Evolutionary conservation across 441 rosid genomes (phyloP).

Genomic region (Populus hybrid): DNA sequence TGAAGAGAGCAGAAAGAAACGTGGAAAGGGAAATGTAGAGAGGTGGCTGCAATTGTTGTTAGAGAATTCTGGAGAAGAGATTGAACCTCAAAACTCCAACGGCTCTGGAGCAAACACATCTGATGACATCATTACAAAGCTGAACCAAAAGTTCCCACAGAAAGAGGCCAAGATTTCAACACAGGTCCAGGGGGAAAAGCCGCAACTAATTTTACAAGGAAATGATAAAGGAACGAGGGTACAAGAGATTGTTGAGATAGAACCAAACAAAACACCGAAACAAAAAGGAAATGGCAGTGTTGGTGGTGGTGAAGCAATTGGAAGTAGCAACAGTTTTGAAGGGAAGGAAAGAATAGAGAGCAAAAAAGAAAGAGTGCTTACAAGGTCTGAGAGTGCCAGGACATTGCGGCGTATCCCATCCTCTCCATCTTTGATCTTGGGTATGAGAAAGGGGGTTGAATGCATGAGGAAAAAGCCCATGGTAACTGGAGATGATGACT

Average conservation of each 20-base stretch:
- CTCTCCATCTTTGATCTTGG: slow-evolving; percentile 64
- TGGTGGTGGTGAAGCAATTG: slow-evolving; percentile 23
- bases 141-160: slow-evolving; percentile 56
- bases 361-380: slow-evolving; percentile 46
- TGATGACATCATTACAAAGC: slow-evolving; percentile 52
- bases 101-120: slow-evolving; percentile 29
- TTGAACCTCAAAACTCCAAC: slow-evolving; percentile 30
- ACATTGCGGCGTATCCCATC: slow-evolving; percentile 76
- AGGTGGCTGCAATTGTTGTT: slow-evolving; percentile 86
- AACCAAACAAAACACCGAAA: background rate
- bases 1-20: slow-evolving; percentile 62
- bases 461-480: slow-evolving; percentile 76
- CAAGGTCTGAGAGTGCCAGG: slow-evolving; percentile 83
- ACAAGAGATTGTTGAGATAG: slow-evolving; percentile 29
- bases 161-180: slow-evolving; percentile 23
- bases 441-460: slow-evolving; percentile 78
- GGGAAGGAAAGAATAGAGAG: slow-evolving; percentile 39
- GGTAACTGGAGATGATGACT: slow-evolving; percentile 55
- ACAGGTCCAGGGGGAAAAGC: background rate
- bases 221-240: slow-evolving; percentile 21
- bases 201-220: background rate
- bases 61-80: slow-evolving; percentile 47
- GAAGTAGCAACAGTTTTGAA: slow-evolving; percentile 41
- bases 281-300: slow-evolving; percentile 9
- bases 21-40: slow-evolving; percentile 91